Evolutionary conservation across 192 early-diverging fungal genomes (phyloP), one percentile per base, ranked within the genome.

Genomic region (Linnemannia elongata): DNA sequence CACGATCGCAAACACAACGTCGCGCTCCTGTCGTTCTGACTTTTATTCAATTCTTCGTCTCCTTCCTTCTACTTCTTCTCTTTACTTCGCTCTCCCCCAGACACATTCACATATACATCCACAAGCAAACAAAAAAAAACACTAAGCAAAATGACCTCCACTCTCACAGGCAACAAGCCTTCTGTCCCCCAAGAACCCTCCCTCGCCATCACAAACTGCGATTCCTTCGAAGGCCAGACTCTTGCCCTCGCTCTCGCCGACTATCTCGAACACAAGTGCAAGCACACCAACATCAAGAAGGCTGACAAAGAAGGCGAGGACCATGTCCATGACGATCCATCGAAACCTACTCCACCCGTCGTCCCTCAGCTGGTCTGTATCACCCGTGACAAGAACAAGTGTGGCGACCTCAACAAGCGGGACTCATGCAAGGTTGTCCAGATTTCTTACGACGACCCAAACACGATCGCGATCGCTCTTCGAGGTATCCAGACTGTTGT

Each of bases 191-290:
- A 49, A 49, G 47, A 49, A 33, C 69, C 78, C 38, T 1, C 69
- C 15, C 55, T 85, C 38, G 83, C 77, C 33, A 84, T 84, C 77
- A 84, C 82, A 30, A 45, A 27, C 72, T 84, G 82, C 68, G 82
- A 84, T 39, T 41, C 77, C 15, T 84, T 79, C 52, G 82, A 79
- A 27, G 82, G 82, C 17, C 74, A 72, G 17, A n/a, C 74, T 41
- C 66, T 84, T 18, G 82, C 82, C 36, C 60, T 68, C 13, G 36
- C 42, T 27, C 77, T 84, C 18, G 71, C 82, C 24, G 38, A 39
- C 9, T 38, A 78, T 20, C 77, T 84, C 49, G 71, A 69, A 60
- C 27, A 63, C 60, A 57, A 76, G n/a, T 30, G 47, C 12, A 47
- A 38, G 2, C 4, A 38, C 38, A 38, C 1, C 38, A 38, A 38